Evolutionary conservation across 805 yeast species (phyloP).

Genomic region (Candida parachauliodes): DNA sequence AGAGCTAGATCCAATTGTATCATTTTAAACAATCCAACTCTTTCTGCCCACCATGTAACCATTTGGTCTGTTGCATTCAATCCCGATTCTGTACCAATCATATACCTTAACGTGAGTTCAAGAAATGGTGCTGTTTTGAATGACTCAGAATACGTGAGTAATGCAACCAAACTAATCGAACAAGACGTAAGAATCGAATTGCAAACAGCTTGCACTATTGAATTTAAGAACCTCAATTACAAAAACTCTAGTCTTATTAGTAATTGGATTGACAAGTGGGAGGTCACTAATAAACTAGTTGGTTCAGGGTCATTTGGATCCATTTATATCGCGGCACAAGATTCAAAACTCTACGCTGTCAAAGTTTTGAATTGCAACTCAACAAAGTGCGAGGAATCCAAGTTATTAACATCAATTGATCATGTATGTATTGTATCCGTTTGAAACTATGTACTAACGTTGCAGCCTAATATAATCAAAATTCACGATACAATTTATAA

Average conservation of each 20-base stretch:
- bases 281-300: conserved; percentile 34
- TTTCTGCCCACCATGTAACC: conserved; percentile 47
- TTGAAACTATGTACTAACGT: neutral
- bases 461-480: conserved; percentile 46
- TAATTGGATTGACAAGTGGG: conserved; percentile 30
- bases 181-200: conserved; percentile 40
- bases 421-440: conserved; percentile 30
- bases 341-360: conserved; percentile 43
- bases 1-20: conserved; percentile 32
- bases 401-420: conserved; percentile 30
- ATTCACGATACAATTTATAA: conserved; percentile 33
- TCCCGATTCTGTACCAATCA: conserved; percentile 40
- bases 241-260: neutral
- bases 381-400: conserved; percentile 4
- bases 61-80: conserved; percentile 52
- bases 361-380: conserved; percentile 36
- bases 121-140: conserved; percentile 50
- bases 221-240: neutral
- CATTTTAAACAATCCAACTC: conserved; percentile 29
- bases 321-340: conserved; percentile 37
- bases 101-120: conserved; percentile 49
- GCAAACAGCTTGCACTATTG: conserved; percentile 14
- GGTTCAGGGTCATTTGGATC: conserved; percentile 62
- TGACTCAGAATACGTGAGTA: conserved; percentile 24
- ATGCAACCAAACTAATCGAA: conserved; percentile 29